Conservation (phyloP, 768 basidiomycete species). For the Xerocomus spinulosus region DNA sequence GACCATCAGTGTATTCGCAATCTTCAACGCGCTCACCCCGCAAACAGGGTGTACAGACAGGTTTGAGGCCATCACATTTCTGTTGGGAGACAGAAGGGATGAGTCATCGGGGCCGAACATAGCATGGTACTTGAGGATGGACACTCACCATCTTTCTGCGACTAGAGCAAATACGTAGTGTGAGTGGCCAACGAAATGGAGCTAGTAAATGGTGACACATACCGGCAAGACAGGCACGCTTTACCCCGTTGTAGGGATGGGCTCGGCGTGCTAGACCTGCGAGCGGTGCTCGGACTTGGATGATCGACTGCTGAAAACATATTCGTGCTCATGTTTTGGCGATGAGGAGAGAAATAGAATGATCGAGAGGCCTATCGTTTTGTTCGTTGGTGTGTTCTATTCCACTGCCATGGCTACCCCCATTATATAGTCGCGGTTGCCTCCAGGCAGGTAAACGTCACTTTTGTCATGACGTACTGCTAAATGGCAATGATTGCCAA, state of each 20-base stretch:
- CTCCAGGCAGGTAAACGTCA: background rate
- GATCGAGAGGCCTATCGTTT: background rate
- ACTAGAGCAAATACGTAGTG: constrained; percentile 21
- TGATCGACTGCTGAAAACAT: constrained; percentile 4
- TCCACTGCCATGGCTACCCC: background rate
- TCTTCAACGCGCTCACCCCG: constrained; percentile 57
- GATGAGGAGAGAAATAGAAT: background rate
- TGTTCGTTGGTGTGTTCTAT: background rate
- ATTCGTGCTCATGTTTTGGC: background rate
- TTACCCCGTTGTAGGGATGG: constrained; percentile 42
- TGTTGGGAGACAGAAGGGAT: constrained; percentile 15
- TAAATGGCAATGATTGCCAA: background rate
- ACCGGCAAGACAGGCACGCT: constrained; percentile 53
- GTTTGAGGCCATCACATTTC: constrained; percentile 67
- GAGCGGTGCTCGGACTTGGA: background rate
- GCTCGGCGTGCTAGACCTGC: background rate
- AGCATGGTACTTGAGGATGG: no score
- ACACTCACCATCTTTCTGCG: constrained; percentile 45
- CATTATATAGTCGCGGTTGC: constrained; percentile 12
- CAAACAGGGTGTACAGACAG: constrained; percentile 60
- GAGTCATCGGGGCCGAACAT: background rate
- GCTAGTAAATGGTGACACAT: constrained; percentile 7
- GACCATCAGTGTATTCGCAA: constrained; percentile 68
- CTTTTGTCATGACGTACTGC: background rate
- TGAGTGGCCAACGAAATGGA: background rate